These are phyloP conservation scores for Orobanche coerulescens DNA, from an alignment of 257 asterid genomes.

Conservation along the genomic window DNA sequence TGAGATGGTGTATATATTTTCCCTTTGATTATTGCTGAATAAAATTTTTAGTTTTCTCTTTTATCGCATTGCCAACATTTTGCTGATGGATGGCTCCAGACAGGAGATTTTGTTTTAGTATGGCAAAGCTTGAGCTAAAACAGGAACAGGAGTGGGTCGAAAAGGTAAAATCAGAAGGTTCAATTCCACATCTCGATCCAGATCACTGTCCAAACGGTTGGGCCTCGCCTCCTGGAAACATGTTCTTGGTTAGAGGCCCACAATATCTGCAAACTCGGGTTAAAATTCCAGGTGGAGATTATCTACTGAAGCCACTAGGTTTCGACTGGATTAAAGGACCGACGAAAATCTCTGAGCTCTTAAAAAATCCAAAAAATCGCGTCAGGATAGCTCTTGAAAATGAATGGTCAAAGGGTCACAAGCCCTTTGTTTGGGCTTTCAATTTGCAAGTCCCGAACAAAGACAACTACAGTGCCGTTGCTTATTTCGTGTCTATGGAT, in stretches of 20 bases:
- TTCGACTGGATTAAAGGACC: slow-evolving; percentile 85
- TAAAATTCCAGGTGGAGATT: slow-evolving; percentile 63
- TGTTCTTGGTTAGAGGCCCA: slow-evolving; percentile 72
- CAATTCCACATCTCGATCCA: slow-evolving; percentile 58
- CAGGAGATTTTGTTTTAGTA: slow-evolving; percentile 21
- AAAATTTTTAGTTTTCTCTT: too few relatives aligned
- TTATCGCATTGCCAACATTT: too few relatives aligned
- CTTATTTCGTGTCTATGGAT: slow-evolving; percentile 45
- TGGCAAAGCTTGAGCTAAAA: slow-evolving; percentile 40
- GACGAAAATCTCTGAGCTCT: slow-evolving; percentile 51
- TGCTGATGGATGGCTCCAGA: slow-evolving; percentile 7
- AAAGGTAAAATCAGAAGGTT: slow-evolving; percentile 62
- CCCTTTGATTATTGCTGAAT: background rate
- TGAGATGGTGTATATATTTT: background rate
- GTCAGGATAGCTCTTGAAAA: slow-evolving; percentile 47
- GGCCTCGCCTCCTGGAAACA: slow-evolving; percentile 74
- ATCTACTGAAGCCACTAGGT: slow-evolving; percentile 72
- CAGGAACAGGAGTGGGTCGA: slow-evolving; percentile 54
- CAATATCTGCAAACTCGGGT: slow-evolving; percentile 49
- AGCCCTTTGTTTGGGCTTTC: slow-evolving; percentile 80
- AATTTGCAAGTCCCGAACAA: slow-evolving; percentile 75
- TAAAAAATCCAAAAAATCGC: slow-evolving; percentile 52
- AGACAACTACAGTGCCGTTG: slow-evolving; percentile 68
- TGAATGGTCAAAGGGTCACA: slow-evolving; percentile 32
- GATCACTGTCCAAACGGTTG: slow-evolving; percentile 56